Conservation (phyloP, 345 rosid species). For the Litchi chinensis region DNA sequence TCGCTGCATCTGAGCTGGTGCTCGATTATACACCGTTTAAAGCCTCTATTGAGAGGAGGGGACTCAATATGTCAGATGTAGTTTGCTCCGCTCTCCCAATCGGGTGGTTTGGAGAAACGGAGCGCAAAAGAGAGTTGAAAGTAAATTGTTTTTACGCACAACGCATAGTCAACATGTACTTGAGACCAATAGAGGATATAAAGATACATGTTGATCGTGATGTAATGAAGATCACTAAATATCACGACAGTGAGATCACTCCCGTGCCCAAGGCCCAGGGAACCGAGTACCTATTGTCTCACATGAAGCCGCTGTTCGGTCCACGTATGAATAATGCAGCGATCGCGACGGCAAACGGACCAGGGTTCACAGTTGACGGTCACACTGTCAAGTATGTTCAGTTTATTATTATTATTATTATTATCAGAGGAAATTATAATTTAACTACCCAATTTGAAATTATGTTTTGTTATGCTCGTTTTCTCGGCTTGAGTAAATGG, state of each 20-base stretch:
- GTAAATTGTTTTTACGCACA: conserved; percentile 7
- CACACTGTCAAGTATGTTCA: conserved; percentile 21
- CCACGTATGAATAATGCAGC: conserved; percentile 13
- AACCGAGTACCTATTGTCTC: conserved; percentile 24
- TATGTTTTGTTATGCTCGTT: no score
- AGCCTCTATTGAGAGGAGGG: conserved; percentile 27
- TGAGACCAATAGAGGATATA: conserved; percentile 33
- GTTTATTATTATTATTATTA: neutral
- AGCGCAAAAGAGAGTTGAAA: conserved; percentile 15
- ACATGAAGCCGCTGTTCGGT: conserved; percentile 14
- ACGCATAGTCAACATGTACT: conserved; percentile 18
- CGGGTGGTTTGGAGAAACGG: conserved; percentile 40
- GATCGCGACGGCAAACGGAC: neutral
- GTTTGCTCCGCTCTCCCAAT: conserved; percentile 26
- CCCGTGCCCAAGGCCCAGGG: conserved; percentile 27
- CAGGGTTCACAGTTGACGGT: conserved; percentile 23
- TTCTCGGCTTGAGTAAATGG: no score
- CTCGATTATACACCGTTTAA: conserved; percentile 29
- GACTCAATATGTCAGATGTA: conserved; percentile 27
- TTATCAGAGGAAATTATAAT: neutral
- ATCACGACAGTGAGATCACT: neutral
- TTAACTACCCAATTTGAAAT: no score
- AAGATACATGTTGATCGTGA: conserved; percentile 16
- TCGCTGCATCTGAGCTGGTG: conserved; percentile 20
- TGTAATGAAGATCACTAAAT: conserved; percentile 21